Conservation (phyloP, 2,329 filamentous ascomycete species). For the Calycina marina region DNA sequence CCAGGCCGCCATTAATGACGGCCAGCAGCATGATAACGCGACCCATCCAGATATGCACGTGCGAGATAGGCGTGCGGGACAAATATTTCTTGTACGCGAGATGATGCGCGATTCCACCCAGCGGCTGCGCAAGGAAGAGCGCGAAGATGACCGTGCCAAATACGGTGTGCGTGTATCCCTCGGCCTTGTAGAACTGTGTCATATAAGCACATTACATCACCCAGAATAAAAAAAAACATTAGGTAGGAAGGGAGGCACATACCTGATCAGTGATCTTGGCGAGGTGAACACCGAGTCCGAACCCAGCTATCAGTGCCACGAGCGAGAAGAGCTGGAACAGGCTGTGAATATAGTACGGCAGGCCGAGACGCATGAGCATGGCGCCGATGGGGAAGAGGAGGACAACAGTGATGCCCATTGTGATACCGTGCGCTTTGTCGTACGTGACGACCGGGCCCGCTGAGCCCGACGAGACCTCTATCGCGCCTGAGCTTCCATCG, state of each 20-base stretch:
- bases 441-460: slow-evolving; percentile 4
- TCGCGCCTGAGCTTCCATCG: background rate
- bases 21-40: slow-evolving; percentile 41
- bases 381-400: slow-evolving; percentile 45
- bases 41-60: slow-evolving; percentile 49
- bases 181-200: slow-evolving; percentile 32
- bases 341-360: slow-evolving; percentile 36
- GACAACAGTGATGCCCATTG: slow-evolving; percentile 46
- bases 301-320: slow-evolving; percentile 42
- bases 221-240: background rate
- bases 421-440: slow-evolving; percentile 35
- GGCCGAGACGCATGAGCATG: slow-evolving; percentile 42
- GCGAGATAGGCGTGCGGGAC: slow-evolving; percentile 34
- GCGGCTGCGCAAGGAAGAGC: slow-evolving; percentile 41
- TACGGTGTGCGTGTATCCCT: slow-evolving; percentile 32
- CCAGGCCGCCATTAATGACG: slow-evolving; percentile 48
- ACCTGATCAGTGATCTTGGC: slow-evolving; percentile 29
- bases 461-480: no score
- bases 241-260: slow-evolving; percentile 18
- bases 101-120: slow-evolving; percentile 45
- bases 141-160: slow-evolving; percentile 40
- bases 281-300: slow-evolving; percentile 39
- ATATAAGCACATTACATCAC: slow-evolving; percentile 10
- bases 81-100: slow-evolving; percentile 32
- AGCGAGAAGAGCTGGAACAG: slow-evolving; percentile 39